Percentiles rank a stretch among this genome's conserved stretches.
These are phyloP conservation scores for Nothophytophthora sp. DNA, from an alignment of 352 stramenopile species.

Conservation along the genomic window DNA sequence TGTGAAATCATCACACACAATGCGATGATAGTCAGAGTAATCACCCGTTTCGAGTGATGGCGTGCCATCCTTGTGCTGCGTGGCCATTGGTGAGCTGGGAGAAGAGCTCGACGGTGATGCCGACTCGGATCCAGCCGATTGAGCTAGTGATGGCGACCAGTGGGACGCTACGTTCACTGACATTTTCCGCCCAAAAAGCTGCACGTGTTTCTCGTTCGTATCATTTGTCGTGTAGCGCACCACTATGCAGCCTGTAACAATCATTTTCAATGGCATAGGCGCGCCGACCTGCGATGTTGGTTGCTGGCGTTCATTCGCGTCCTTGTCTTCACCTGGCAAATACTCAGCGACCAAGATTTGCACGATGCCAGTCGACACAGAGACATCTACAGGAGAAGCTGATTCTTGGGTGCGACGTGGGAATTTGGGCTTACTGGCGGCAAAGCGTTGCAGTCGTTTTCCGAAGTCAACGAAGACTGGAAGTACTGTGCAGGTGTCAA, in stretches of 20 bases:
- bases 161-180: conserved; percentile 54
- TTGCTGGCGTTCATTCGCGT: neutral
- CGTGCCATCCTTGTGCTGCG: conserved; percentile 2
- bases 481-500: conserved; percentile 59
- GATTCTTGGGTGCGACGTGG: conserved; percentile 31
- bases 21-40: conserved; percentile 39
- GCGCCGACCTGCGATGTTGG: neutral
- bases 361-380: conserved; percentile 63
- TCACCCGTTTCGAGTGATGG: neutral
- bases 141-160: conserved; percentile 45
- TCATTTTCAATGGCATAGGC: conserved; percentile 40
- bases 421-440: conserved; percentile 43
- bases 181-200: conserved; percentile 76
- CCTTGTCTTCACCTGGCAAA: conserved; percentile 8
- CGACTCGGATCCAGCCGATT: conserved; percentile 9
- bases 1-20: conserved; percentile 75
- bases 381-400: conserved; percentile 41
- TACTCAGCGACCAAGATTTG: conserved; percentile 62
- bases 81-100: neutral
- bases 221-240: conserved; percentile 50
- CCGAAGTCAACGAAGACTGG: conserved; percentile 53
- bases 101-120: conserved; percentile 15
- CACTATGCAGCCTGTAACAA: conserved; percentile 62
- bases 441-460: conserved; percentile 44
- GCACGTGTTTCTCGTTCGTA: conserved; percentile 42